phyloP scores from a whole-genome alignment of 2,329 filamentous ascomycete genomes.

The Penicillium sp. region DNA sequence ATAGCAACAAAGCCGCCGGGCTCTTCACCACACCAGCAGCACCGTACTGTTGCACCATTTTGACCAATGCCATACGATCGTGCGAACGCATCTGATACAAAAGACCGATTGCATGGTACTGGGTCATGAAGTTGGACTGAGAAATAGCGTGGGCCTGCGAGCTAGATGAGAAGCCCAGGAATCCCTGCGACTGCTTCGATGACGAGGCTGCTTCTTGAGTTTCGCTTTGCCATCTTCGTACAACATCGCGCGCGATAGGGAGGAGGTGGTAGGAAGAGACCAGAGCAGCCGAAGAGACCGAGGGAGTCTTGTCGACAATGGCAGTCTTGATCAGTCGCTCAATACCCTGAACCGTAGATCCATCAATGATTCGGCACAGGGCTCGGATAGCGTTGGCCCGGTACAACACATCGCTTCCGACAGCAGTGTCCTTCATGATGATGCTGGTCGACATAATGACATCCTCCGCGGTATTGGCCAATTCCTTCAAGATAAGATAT shows the following conservation, averaged over 20 bases:
- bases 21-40: constrained; percentile 90
- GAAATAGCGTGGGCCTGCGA: constrained; percentile 65
- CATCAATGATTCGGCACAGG: constrained; percentile 93
- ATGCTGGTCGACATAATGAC: constrained; percentile 99
- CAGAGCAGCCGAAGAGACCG: constrained; percentile 90
- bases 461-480: constrained; percentile 92
- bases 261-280: constrained; percentile 97
- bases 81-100: constrained; percentile 97
- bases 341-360: constrained; percentile 93
- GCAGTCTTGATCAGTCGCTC: constrained; percentile 98
- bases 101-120: constrained; percentile 97
- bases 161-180: constrained; percentile 86
- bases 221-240: constrained; percentile 96
- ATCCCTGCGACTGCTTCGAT: constrained; percentile 81
- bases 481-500: constrained; percentile 95
- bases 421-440: constrained; percentile 99
- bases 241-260: constrained; percentile 90
- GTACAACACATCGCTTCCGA: constrained; percentile 90
- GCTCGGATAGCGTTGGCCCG: constrained; percentile 94
- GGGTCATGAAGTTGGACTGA: constrained; percentile 94
- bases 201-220: constrained; percentile 94
- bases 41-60: constrained; percentile 99
- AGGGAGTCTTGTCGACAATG: constrained; percentile 98
- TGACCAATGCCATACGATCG: constrained; percentile 96
- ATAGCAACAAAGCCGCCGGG: constrained; percentile 84